Conservation (phyloP, 2,329 filamentous ascomycete genomes). For the Pseudofabraea citricarpa region DNA sequence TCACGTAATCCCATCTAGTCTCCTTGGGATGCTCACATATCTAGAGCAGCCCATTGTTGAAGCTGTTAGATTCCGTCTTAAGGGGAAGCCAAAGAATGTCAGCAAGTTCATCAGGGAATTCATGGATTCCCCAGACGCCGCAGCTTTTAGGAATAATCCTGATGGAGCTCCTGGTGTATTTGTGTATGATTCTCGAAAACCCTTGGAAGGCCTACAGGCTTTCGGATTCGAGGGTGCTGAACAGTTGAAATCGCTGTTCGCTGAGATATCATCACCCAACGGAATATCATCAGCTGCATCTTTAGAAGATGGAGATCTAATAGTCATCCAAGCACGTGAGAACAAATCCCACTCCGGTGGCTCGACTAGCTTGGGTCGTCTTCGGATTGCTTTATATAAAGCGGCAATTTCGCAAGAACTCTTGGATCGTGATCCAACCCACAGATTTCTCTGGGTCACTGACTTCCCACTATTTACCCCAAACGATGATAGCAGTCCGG, state of each 20-base stretch:
- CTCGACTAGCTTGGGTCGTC: slow-evolving; percentile 48
- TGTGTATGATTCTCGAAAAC: slow-evolving; percentile 67
- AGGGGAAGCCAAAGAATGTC: slow-evolving; percentile 46
- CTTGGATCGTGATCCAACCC: slow-evolving; percentile 23
- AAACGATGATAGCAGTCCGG: slow-evolving; percentile 46
- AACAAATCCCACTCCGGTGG: slow-evolving; percentile 61
- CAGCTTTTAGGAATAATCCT: slow-evolving; percentile 59
- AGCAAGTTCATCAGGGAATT: slow-evolving; percentile 62
- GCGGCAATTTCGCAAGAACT: slow-evolving; percentile 20
- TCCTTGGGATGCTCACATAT: slow-evolving; percentile 70
- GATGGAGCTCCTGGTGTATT: slow-evolving; percentile 79
- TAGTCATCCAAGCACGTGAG: slow-evolving; percentile 76
- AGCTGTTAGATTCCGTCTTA: slow-evolving; percentile 62
- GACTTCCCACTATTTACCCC: slow-evolving; percentile 93
- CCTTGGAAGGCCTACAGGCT: slow-evolving; percentile 70
- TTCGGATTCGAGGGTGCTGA: slow-evolving; percentile 70
- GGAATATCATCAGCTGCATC: slow-evolving; percentile 20
- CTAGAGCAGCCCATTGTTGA: slow-evolving; percentile 69
- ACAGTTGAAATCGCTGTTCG: slow-evolving; percentile 30
- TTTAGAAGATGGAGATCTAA: slow-evolving; percentile 65
- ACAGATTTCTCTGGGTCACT: slow-evolving; percentile 77
- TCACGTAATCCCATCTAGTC: slow-evolving; percentile 54
- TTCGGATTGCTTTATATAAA: slow-evolving; percentile 25
- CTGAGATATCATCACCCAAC: background rate
- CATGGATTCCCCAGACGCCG: slow-evolving; percentile 59